Evolutionary conservation across 495 filamentous ascomycete species (phyloP), one percentile per base, ranked within the genome.

Genomic region (Xylaria longipes): DNA sequence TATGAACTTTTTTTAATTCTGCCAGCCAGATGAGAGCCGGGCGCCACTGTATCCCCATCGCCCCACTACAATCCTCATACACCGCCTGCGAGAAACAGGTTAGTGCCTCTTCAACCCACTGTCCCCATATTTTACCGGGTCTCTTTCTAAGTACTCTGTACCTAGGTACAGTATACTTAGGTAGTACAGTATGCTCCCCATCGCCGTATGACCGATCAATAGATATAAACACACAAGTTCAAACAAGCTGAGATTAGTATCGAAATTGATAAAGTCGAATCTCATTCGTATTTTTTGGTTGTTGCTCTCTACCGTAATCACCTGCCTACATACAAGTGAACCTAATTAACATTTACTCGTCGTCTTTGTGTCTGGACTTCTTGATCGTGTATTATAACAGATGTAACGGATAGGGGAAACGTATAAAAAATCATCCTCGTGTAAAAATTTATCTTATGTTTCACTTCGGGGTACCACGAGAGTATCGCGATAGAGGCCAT

Each of bases 1-100:
- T 15, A 31, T 64, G 45, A 70, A 70, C 68, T 70, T 70, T 70
- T 70, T 70, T 56, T 39, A 70, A 70, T 70, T 70, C 68, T 70
- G 68, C 68, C 68, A 57, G n/a, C 58, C n/a, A 29, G 58, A 54
- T 43, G 58, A 43, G 68, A 64, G 41, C 68, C 43, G 35, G 22
- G 35, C 56, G 33, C 60, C 58, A 31, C 68, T 64, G 43, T 14
- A 64, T 54, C 35, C 45, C 33, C 20, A 43, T 33, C 12, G 37
- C 22, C 46, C 68, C 68, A 54, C 41, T 12, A n/a, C 0, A 15
- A 2, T 5, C n/a, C n/a, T 33, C 3, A 7, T 8, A 1, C 68
- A 70, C 68, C 68, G 68, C 68, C 58, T 64, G 54, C 68, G 15
- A 1, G 2, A 56, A 15, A 1, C 12, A 7, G 35, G 6, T 7